Evolutionary conservation across 768 basidiomycete species (phyloP).

Genomic region (Termitomyces sp.): DNA sequence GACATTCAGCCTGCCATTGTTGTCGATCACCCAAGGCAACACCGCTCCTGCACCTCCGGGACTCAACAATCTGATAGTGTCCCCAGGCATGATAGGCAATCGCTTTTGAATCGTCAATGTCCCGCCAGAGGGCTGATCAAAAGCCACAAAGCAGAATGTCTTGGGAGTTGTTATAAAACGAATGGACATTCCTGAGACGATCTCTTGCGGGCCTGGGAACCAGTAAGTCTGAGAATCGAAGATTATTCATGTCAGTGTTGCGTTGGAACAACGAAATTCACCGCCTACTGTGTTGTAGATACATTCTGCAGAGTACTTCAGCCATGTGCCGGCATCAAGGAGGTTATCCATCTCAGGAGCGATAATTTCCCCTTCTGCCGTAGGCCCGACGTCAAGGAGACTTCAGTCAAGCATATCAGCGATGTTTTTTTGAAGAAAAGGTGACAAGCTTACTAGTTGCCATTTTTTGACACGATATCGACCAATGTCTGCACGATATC

Average conservation of each 20-base stretch:
- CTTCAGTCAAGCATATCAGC: constrained; percentile 18
- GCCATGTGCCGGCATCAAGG: constrained; percentile 46
- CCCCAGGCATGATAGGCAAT: constrained; percentile 37
- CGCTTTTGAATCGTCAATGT: constrained; percentile 33
- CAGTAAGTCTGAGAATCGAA: constrained; percentile 34
- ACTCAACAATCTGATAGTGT: constrained; percentile 30
- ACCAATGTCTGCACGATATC: constrained; percentile 45
- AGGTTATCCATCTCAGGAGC: constrained; percentile 40
- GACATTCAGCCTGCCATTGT: constrained; percentile 22
- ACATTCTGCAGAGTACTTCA: constrained; percentile 42
- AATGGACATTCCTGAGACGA: constrained; percentile 21
- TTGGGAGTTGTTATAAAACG: constrained; percentile 44
- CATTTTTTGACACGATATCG: constrained; percentile 57
- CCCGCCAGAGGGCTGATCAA: constrained; percentile 28
- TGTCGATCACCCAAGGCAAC: constrained; percentile 26
- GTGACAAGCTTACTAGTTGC: constrained; percentile 38
- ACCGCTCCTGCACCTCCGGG: constrained; percentile 14
- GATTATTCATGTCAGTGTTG: neutral
- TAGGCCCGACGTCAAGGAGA: constrained; percentile 48
- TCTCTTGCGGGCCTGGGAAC: constrained; percentile 38
- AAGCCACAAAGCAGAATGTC: constrained; percentile 46
- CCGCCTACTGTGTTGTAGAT: constrained; percentile 45
- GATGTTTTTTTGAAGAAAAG: neutral
- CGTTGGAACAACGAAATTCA: neutral
- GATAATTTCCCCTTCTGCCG: constrained; percentile 48